Evolutionary conservation across 2,329 filamentous ascomycete species (phyloP).

Genomic region (Verticillium isaacii): DNA sequence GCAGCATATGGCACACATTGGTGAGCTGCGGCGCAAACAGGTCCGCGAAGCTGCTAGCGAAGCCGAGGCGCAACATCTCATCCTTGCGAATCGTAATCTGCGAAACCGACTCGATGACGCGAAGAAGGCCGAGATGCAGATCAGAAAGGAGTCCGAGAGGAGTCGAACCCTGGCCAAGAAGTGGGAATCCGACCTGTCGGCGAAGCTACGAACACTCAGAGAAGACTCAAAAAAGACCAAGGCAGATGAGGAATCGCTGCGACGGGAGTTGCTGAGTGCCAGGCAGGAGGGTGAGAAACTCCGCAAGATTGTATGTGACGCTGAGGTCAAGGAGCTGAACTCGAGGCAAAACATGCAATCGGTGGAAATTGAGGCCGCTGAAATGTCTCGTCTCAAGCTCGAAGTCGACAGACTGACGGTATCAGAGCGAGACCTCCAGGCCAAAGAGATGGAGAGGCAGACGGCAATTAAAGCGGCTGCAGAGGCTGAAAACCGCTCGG

Average conservation of each 20-base stretch:
- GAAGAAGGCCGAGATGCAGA: slow-evolving; percentile 63
- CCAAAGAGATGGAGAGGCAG: slow-evolving; percentile 56
- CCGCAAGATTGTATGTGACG: slow-evolving; percentile 59
- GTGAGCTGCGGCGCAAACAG: slow-evolving; percentile 68
- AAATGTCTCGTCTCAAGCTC: slow-evolving; percentile 53
- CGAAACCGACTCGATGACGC: slow-evolving; percentile 70
- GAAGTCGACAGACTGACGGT: slow-evolving; percentile 58
- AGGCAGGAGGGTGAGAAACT: slow-evolving; percentile 60
- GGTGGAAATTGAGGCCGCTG: slow-evolving; percentile 55
- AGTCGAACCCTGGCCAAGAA: slow-evolving; percentile 71
- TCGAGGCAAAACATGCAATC: slow-evolving; percentile 60
- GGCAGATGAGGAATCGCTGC: slow-evolving; percentile 50
- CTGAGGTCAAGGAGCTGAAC: slow-evolving; percentile 63
- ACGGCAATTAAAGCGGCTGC: slow-evolving; percentile 52
- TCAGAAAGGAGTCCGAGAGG: slow-evolving; percentile 67
- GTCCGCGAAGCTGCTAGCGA: slow-evolving; percentile 74
- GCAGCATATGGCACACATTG: slow-evolving; percentile 78
- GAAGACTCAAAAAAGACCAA: slow-evolving; percentile 67
- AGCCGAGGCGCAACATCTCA: slow-evolving; percentile 75
- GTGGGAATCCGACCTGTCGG: slow-evolving; percentile 67
- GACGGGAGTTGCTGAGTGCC: slow-evolving; percentile 52
- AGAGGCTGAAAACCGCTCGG: slow-evolving; percentile 52
- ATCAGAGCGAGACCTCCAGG: slow-evolving; percentile 58
- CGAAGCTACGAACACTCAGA: slow-evolving; percentile 60
- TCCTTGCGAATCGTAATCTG: slow-evolving; percentile 70